phyloP scores from a whole-genome alignment of 139 green algal species.

The Coelastrella sp. region DNA sequence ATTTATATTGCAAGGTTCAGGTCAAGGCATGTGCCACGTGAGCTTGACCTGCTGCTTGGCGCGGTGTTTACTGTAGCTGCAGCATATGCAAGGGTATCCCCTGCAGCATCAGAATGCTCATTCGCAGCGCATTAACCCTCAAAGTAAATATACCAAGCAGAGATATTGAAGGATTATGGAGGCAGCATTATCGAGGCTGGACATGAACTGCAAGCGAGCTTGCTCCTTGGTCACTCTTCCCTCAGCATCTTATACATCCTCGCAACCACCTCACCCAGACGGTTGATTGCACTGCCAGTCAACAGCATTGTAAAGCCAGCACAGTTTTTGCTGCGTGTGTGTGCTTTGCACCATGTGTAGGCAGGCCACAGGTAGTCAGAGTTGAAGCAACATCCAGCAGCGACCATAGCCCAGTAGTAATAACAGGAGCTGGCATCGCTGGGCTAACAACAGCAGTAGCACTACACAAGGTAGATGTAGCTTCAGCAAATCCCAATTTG shows the following conservation, averaged over 20 bases:
- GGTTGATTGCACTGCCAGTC: too few relatives aligned
- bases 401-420: slow-evolving; percentile 47
- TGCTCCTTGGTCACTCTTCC: too few relatives aligned
- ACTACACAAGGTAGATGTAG: slow-evolving; percentile 60
- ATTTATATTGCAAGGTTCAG: neutral
- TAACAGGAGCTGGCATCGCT: slow-evolving; percentile 73
- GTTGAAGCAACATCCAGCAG: neutral
- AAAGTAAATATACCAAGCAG: too few relatives aligned
- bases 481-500: neutral
- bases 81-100: neutral
- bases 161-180: too few relatives aligned
- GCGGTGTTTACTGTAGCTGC: too few relatives aligned
- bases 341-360: too few relatives aligned
- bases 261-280: too few relatives aligned
- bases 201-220: too few relatives aligned
- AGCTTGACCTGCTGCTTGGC: too few relatives aligned
- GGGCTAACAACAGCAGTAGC: slow-evolving; percentile 72
- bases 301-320: too few relatives aligned
- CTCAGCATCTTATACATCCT: too few relatives aligned
- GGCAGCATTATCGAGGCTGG: too few relatives aligned
- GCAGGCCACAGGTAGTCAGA: neutral
- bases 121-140: neutral
- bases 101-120: neutral
- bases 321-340: neutral
- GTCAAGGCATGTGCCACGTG: neutral